These are phyloP conservation scores for Mycena citricolor DNA, from an alignment of 1,284 basidiomycete species.

Conservation along the genomic window DNA sequence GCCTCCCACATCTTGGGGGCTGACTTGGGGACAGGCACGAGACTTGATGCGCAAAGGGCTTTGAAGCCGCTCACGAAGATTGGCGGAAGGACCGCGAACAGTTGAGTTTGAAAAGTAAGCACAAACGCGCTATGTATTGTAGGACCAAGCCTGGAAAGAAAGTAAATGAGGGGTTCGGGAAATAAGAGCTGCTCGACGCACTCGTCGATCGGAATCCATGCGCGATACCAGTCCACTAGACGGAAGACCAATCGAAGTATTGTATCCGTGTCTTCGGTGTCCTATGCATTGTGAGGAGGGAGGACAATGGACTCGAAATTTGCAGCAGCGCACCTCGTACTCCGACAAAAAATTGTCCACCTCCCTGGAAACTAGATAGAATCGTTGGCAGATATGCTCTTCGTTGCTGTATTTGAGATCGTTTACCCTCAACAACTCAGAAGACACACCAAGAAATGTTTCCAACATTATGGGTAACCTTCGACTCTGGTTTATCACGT, in stretches of 20 bases:
- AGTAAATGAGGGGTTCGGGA: constrained; percentile 7
- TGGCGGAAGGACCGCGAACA: constrained; percentile 67
- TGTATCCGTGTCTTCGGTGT: constrained; percentile 43
- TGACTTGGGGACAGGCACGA: constrained; percentile 39
- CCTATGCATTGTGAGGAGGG: constrained; percentile 33
- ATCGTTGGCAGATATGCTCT: constrained; percentile 66
- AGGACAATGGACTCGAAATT: neutral
- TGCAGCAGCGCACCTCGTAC: constrained; percentile 52
- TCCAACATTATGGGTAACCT: constrained; percentile 64
- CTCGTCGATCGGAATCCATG: constrained; percentile 64
- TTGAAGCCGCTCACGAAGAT: constrained; percentile 66
- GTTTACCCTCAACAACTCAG: neutral
- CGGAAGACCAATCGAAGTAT: constrained; percentile 55
- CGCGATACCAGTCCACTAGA: constrained; percentile 63
- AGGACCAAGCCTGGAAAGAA: constrained; percentile 51
- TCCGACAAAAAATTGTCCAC: constrained; percentile 55
- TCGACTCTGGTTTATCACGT: constrained; percentile 52
- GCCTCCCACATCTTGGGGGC: constrained; percentile 52
- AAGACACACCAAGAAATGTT: constrained; percentile 58
- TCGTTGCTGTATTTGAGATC: too few relatives aligned
- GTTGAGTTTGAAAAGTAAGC: constrained; percentile 65
- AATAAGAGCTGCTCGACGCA: constrained; percentile 29
- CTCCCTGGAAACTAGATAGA: constrained; percentile 58
- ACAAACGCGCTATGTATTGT: constrained; percentile 61
- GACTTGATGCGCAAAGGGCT: constrained; percentile 56